These are phyloP conservation scores for Gaultheria prostrata DNA, from an alignment of 148 eudicot genomes.

Conservation along the genomic window DNA sequence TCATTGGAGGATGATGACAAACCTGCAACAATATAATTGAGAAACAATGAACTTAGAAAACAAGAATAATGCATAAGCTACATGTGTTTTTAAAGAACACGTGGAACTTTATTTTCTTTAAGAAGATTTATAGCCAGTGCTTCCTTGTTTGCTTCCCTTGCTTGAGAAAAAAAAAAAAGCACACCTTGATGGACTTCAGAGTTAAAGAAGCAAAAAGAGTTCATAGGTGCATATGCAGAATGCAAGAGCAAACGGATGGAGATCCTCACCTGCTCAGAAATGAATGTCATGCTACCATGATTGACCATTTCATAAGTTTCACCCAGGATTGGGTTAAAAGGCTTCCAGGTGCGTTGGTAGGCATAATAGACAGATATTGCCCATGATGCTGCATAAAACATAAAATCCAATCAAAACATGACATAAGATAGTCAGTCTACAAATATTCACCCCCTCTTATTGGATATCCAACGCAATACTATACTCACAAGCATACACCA, in stretches of 20 bases:
- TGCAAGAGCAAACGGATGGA: not conserved
- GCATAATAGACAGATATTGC: constrained; percentile 81
- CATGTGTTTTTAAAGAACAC: not conserved
- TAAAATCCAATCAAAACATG: not conserved
- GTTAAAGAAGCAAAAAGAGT: constrained; percentile 2
- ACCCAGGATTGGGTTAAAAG: constrained; percentile 93
- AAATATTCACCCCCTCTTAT: constrained; percentile 1
- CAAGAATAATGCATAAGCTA: constrained; percentile 3
- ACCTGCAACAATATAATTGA: constrained; percentile 40
- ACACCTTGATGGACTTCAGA: constrained; percentile 1
- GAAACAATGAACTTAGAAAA: not conserved
- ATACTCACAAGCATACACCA: constrained; percentile 76
- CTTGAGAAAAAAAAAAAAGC: not conserved
- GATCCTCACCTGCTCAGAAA: constrained; percentile 72
- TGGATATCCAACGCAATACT: constrained; percentile 1
- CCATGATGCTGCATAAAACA: constrained; percentile 66
- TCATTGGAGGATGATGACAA: constrained; percentile 95
- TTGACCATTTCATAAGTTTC: constrained; percentile 88
- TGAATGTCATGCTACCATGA: constrained; percentile 71
- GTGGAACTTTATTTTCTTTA: not conserved
- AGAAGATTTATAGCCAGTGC: not conserved
- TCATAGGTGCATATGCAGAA: not conserved
- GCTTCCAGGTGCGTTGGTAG: constrained; percentile 94
- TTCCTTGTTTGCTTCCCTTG: not conserved
- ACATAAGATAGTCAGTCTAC: not conserved